Percentiles rank a stretch among this genome's conserved stretches.
Evolutionary conservation across 805 yeast genomes (phyloP).

Genomic region (Wickerhamiella nectarea): DNA sequence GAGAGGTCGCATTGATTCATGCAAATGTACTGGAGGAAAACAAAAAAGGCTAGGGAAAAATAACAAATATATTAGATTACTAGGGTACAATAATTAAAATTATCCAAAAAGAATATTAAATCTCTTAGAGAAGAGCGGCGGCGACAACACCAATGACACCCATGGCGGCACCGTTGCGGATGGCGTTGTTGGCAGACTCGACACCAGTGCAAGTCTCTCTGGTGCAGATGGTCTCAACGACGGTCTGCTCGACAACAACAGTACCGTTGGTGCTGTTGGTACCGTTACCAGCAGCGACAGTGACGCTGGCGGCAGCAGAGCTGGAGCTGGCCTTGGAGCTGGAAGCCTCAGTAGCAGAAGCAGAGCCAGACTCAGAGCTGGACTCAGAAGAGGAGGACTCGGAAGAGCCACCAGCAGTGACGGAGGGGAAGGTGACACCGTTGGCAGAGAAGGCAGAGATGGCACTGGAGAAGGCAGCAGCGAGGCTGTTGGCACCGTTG

Average conservation of each 20-base stretch:
- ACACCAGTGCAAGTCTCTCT: conserved; percentile 5
- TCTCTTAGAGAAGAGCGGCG: conserved; percentile 5
- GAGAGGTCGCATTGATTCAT: too few relatives aligned
- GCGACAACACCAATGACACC: conserved; percentile 5
- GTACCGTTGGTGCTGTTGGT: conserved; percentile 5
- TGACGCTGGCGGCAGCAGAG: not conserved
- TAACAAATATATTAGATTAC: not conserved
- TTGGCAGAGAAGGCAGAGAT: conserved; percentile 8
- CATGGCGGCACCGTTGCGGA: conserved; percentile 1
- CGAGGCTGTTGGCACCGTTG: conserved; percentile 10
- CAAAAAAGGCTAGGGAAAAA: too few relatives aligned
- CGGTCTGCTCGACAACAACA: conserved; percentile 4
- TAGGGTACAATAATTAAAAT: not conserved
- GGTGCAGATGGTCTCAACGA: conserved; percentile 8
- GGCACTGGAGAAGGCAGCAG: conserved; percentile 3
- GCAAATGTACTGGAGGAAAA: too few relatives aligned
- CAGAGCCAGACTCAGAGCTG: conserved; percentile 1
- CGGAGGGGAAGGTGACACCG: conserved; percentile 6
- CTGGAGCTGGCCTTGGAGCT: not conserved
- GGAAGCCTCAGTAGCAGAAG: not conserved
- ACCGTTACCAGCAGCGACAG: not conserved
- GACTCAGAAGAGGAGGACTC: conserved; percentile 9
- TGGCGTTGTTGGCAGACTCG: conserved; percentile 4
- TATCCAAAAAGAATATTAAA: not conserved
- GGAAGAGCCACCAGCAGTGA: conserved; percentile 10